These are phyloP conservation scores for Carex pumila DNA, from an alignment of 176 grass and related monocot species.

Conservation along the genomic window DNA sequence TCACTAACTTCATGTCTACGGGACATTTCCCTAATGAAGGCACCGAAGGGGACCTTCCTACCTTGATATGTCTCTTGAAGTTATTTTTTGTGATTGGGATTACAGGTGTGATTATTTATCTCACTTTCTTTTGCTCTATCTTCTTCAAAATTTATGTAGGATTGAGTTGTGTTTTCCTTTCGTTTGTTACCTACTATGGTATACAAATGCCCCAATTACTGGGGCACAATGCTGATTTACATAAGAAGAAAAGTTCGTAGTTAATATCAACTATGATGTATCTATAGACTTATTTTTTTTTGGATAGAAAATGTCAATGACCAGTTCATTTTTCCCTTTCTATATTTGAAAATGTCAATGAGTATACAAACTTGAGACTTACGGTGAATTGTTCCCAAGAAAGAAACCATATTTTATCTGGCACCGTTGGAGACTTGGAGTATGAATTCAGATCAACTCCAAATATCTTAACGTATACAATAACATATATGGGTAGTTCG, in stretches of 20 bases:
- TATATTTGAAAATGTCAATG: neutral
- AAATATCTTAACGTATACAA: no score
- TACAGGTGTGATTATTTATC: conserved; percentile 41
- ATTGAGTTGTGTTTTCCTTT: conserved; percentile 52
- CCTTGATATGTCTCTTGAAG: conserved; percentile 39
- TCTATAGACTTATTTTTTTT: neutral
- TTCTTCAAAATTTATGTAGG: conserved; percentile 78
- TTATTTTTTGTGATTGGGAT: conserved; percentile 31
- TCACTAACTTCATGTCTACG: conserved; percentile 31
- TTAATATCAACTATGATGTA: conserved; percentile 13
- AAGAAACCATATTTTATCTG: no score
- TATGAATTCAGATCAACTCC: no score
- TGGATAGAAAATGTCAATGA: neutral
- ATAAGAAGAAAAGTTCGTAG: conserved; percentile 44
- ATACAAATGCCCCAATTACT: conserved; percentile 48
- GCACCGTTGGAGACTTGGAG: no score
- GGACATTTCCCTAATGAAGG: conserved; percentile 77
- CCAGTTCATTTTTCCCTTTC: neutral
- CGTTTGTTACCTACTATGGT: conserved; percentile 43
- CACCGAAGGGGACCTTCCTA: conserved; percentile 62
- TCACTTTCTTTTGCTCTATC: conserved; percentile 54
- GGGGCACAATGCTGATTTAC: neutral
- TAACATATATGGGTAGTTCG: no score
- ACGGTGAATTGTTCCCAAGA: no score
- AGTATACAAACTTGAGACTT: no score